These are phyloP conservation scores for Casaregolazyma suthepensis DNA, from an alignment of 1,139 yeast genomes.

Conservation along the genomic window DNA sequence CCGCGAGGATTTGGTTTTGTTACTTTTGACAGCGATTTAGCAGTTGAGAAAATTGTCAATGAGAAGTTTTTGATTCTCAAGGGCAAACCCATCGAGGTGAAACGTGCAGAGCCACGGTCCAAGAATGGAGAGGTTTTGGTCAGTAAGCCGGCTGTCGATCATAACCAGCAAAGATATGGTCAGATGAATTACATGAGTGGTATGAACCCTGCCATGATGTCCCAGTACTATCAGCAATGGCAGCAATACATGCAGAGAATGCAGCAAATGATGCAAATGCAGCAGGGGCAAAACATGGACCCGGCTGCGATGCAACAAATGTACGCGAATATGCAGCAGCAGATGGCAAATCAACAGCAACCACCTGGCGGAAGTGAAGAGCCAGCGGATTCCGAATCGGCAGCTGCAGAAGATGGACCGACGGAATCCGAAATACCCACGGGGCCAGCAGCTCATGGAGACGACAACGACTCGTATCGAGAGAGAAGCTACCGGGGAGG, in stretches of 20 bases:
- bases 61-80: slow-evolving; percentile 77
- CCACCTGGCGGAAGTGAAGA: slow-evolving; percentile 9
- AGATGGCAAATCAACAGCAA: slow-evolving; percentile 10
- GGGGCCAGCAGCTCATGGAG: slow-evolving; percentile 8
- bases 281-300: slow-evolving; percentile 17
- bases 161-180: slow-evolving; percentile 30
- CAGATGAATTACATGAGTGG: slow-evolving; percentile 35
- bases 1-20: slow-evolving; percentile 98
- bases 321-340: slow-evolving; percentile 13
- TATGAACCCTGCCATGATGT: slow-evolving; percentile 79
- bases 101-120: slow-evolving; percentile 90
- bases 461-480: slow-evolving; percentile 14
- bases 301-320: slow-evolving; percentile 20
- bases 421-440: slow-evolving; percentile 4
- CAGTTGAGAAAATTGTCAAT: slow-evolving; percentile 86
- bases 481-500: slow-evolving; percentile 11
- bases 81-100: slow-evolving; percentile 91
- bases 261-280: slow-evolving; percentile 33
- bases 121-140: slow-evolving; percentile 17
- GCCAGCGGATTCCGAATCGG: slow-evolving; percentile 13
- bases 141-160: slow-evolving; percentile 25
- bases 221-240: slow-evolving; percentile 83
- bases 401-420: slow-evolving; percentile 14
- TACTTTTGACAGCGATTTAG: slow-evolving; percentile 92
- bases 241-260: slow-evolving; percentile 52